These are phyloP conservation scores for Colletotrichum falcatum DNA, from an alignment of 2,329 filamentous ascomycete genomes.

Conservation along the genomic window DNA sequence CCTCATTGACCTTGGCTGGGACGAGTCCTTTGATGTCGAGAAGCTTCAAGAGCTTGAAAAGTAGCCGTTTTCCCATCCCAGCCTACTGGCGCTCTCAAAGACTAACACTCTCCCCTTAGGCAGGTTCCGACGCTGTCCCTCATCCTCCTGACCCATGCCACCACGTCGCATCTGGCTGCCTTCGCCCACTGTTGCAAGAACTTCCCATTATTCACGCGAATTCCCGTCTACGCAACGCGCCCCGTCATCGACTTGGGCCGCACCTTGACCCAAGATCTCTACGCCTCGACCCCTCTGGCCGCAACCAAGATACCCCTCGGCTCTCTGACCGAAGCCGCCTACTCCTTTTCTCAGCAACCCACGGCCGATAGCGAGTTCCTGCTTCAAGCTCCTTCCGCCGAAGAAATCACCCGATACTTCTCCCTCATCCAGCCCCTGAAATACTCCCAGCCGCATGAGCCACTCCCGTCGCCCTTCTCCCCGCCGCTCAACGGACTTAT, in stretches of 20 bases:
- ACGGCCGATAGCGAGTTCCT: slow-evolving; percentile 67
- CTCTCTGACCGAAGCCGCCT: slow-evolving; percentile 74
- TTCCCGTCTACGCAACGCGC: slow-evolving; percentile 93
- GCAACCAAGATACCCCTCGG: slow-evolving; percentile 82
- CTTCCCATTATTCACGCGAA: slow-evolving; percentile 89
- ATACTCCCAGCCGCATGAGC: slow-evolving; percentile 96
- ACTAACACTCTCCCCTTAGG: slow-evolving; percentile 61
- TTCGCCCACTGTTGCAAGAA: slow-evolving; percentile 98
- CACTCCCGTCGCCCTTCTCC: slow-evolving; percentile 86
- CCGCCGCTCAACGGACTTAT: slow-evolving; percentile 91
- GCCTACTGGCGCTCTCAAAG: background rate
- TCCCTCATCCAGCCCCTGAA: slow-evolving; percentile 91
- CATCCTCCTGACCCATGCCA: slow-evolving; percentile 94
- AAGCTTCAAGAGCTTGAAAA: slow-evolving; percentile 91
- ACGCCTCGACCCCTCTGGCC: slow-evolving; percentile 88
- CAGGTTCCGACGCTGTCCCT: slow-evolving; percentile 92
- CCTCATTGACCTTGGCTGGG: slow-evolving; percentile 95
- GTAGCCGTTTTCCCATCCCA: slow-evolving; percentile 59
- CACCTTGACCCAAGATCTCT: slow-evolving; percentile 91
- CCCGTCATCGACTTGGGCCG: slow-evolving; percentile 94
- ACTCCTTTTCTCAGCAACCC: slow-evolving; percentile 64
- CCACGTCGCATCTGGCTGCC: slow-evolving; percentile 89
- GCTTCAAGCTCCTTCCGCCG: slow-evolving; percentile 77
- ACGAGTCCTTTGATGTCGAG: slow-evolving; percentile 85
- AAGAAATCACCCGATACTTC: slow-evolving; percentile 95